Percentiles rank a stretch among this genome's conserved stretches.
These are phyloP conservation scores for Emmonsia crescens DNA, from an alignment of 2,329 filamentous ascomycete species.

Conservation along the genomic window DNA sequence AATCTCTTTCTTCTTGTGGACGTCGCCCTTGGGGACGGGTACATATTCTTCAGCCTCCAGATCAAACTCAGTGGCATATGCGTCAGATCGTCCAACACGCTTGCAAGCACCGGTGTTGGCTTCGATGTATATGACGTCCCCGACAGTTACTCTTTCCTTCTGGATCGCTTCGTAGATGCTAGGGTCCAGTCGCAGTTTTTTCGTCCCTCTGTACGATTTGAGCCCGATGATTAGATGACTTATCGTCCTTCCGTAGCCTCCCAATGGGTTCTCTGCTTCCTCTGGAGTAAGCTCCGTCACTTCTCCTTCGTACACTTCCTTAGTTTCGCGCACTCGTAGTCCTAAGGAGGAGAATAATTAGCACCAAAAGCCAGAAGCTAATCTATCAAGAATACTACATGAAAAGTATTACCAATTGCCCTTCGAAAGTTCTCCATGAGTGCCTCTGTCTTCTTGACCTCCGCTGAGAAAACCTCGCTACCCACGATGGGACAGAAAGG, in stretches of 20 bases:
- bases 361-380: neutral
- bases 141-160: conserved; percentile 90
- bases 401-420: conserved; percentile 59
- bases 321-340: conserved; percentile 92
- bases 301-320: conserved; percentile 98
- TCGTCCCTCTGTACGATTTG: conserved; percentile 92
- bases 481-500: conserved; percentile 97
- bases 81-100: conserved; percentile 87
- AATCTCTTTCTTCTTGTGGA: conserved; percentile 99
- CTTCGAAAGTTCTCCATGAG: conserved; percentile 98
- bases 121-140: conserved; percentile 98
- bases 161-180: conserved; percentile 99
- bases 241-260: conserved; percentile 95
- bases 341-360: conserved; percentile 28
- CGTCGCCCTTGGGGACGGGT: conserved; percentile 94
- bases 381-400: neutral
- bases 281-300: conserved; percentile 96
- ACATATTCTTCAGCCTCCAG: conserved; percentile 98
- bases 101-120: conserved; percentile 98
- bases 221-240: conserved; percentile 88
- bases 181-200: conserved; percentile 92
- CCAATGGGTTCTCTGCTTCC: conserved; percentile 93
- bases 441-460: conserved; percentile 99
- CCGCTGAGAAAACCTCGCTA: conserved; percentile 93
- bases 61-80: conserved; percentile 96